These are phyloP conservation scores for Pulveroboletus sp. DNA, from an alignment of 768 basidiomycete genomes.

Conservation along the genomic window DNA sequence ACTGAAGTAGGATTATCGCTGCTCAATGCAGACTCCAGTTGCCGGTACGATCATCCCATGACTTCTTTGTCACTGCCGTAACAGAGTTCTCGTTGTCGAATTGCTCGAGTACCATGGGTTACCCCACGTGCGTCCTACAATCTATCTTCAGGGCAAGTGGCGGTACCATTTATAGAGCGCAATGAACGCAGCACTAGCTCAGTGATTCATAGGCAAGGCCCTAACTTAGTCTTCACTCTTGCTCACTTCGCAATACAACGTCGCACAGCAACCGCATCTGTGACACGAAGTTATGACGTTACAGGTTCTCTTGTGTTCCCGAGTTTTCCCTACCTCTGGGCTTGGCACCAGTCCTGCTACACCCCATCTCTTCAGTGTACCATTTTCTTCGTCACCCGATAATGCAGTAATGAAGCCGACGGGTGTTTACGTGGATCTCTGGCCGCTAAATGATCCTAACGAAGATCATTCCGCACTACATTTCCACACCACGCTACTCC, in stretches of 20 bases:
- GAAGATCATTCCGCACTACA: neutral
- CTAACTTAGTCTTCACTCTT: neutral
- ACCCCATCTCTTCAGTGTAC: neutral
- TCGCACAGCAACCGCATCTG: no score
- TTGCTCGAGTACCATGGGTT: neutral
- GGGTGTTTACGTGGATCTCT: neutral
- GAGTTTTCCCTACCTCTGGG: neutral
- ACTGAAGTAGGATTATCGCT: constrained; percentile 35
- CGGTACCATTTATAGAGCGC: neutral
- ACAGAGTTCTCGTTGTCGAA: neutral
- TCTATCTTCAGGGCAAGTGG: neutral
- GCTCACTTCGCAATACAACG: neutral
- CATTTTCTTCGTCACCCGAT: neutral
- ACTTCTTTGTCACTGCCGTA: neutral
- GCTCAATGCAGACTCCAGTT: constrained; percentile 34
- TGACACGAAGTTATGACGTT: no score
- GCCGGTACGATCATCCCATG: neutral
- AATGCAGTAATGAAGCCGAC: neutral
- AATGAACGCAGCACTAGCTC: neutral
- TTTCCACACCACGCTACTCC: neutral
- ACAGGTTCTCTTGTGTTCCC: neutral
- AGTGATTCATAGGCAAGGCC: neutral
- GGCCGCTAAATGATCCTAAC: neutral
- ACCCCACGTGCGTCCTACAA: neutral
- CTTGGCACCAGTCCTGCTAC: neutral